Evolutionary conservation across 192 early-diverging fungal genomes (phyloP), one percentile per base, ranked within the genome.

Genomic region (Rhizoclosmatium globosum): DNA sequence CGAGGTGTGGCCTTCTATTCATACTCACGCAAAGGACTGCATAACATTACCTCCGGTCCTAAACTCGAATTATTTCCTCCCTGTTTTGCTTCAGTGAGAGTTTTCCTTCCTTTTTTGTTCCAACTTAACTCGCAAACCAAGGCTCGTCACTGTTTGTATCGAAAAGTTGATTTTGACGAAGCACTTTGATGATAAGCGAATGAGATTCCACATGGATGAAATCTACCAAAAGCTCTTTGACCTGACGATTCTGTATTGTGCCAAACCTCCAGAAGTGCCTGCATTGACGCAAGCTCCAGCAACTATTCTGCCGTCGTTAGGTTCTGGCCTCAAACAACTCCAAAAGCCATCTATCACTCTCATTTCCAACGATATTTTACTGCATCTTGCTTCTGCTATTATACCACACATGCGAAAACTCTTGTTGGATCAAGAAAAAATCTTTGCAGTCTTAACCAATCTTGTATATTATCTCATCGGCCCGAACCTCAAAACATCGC

Each of bases 391-490:
- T 47, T 69, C 41, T 21, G 17, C 79, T 4, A 89, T 94, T 1
- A 86, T 97, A 13, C 92, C 95, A 4, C 88, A 89, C 66, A 62
- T 97, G 42, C 81, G 92, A 31, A 83, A 83, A n/a, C 80, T 93
- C 60, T 74, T 95, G 44, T 87, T 85, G 4, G 95, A 97, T 75
- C 91, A 92, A 64, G 94, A 95, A 77, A 84, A 89, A 2, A 87
- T 93, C 58, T 84, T 91, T 44, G 82, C 83, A 2, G 71, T 93
- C 0, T 66, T 93, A 3, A 87, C 86, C 15, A 95, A 94, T 75
- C 44, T 95, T n/a, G 89, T 95, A 79, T 94, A 97, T 76, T 95
- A 95, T 84, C 87, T 94, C 39, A 87, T 95, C 39, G 88, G 82
- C 0, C 94, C 94, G 38, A 81, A 84, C 13, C 75, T 97, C 4